Percentiles rank a stretch among this genome's conserved stretches.
These are phyloP conservation scores for Arctium lappa DNA, from an alignment of 129 eudicot genomes.

Conservation along the genomic window DNA sequence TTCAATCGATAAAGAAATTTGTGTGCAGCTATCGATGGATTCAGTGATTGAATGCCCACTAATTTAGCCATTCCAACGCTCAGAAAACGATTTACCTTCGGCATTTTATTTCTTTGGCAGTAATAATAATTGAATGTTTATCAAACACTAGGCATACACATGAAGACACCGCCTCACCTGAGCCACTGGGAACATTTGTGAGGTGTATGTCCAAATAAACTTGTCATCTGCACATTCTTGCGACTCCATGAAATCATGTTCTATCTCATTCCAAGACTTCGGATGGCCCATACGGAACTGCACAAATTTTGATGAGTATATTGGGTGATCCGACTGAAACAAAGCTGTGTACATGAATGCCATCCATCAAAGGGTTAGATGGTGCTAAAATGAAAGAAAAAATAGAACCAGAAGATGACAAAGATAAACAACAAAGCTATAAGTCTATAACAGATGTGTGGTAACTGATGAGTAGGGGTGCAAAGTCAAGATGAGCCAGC, in stretches of 20 bases:
- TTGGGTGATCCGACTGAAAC: slow-evolving; percentile 55
- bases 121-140: not conserved
- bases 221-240: slow-evolving; percentile 54
- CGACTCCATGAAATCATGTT: slow-evolving; percentile 20
- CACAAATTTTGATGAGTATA: slow-evolving; percentile 64
- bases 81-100: not conserved
- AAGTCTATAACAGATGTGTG: not conserved
- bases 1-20: no score
- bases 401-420: not conserved
- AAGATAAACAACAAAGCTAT: not conserved
- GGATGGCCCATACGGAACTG: slow-evolving; percentile 72
- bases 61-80: not conserved
- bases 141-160: not conserved
- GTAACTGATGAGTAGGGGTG: not conserved
- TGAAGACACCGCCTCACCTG: slow-evolving; percentile 41
- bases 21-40: no score
- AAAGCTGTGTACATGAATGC: slow-evolving; percentile 40
- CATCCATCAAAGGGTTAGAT: not conserved
- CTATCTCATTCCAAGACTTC: slow-evolving; percentile 29
- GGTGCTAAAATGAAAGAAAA: not conserved
- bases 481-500: no score
- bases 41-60: no score
- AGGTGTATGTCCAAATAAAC: slow-evolving; percentile 74
- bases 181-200: slow-evolving; percentile 60
- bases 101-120: not conserved